phyloP scores from a whole-genome alignment of 2,329 filamentous ascomycete species.

The Fusarium sp. region DNA sequence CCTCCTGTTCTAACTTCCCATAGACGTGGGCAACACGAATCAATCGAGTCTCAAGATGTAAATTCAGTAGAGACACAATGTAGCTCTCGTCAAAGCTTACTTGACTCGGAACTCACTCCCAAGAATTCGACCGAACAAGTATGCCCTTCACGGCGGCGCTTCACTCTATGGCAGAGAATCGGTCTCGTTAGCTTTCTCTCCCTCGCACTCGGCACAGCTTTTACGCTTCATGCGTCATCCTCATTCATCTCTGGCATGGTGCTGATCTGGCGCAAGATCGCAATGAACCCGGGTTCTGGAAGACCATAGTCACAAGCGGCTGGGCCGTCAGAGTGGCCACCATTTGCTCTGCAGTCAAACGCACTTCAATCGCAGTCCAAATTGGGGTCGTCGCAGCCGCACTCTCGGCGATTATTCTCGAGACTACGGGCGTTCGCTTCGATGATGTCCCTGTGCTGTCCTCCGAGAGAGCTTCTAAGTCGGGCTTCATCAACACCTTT shows the following conservation, averaged over 20 bases:
- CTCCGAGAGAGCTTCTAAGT: neutral
- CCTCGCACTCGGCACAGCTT: neutral
- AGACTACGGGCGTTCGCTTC: neutral
- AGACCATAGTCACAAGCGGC: neutral
- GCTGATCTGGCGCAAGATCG: neutral
- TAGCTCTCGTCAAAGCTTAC: neutral
- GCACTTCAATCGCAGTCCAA: neutral
- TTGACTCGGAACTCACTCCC: neutral
- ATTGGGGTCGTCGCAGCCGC: neutral
- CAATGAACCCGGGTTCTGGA: neutral
- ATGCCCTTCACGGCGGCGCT: neutral
- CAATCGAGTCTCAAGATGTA: neutral
- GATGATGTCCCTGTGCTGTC: neutral
- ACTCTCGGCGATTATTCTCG: neutral
- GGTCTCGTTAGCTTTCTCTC: neutral
- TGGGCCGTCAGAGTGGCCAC: neutral
- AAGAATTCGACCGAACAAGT: neutral
- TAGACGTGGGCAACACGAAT: neutral
- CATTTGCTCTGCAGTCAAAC: conserved; percentile 10
- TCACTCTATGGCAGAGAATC: neutral
- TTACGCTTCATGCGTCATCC: neutral
- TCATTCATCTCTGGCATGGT: neutral
- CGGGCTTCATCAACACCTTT: neutral
- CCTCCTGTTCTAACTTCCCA: neutral
- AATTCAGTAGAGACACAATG: no score